Base-by-base conservation (phyloP, 225 moss, liverwort and hornwort species). In the Bryoerythrophyllum caledonicum region DNA sequence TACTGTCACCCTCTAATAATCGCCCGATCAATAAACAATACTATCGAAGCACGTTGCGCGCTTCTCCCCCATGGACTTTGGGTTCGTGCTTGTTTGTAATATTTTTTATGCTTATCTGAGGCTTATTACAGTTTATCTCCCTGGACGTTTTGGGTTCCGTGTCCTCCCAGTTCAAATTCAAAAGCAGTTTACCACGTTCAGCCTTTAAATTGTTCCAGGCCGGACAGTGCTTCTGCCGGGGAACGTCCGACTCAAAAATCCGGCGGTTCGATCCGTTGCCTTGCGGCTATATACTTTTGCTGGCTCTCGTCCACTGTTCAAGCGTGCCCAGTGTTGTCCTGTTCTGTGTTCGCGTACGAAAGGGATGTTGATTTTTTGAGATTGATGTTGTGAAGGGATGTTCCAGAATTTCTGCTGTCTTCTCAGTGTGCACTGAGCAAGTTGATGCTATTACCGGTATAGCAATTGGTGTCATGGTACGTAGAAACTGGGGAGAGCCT, bases 1-100 rank as follows among this genome's bases (percentile, higher is more conserved):
- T 30, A 61, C 65, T 38, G 63, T 76, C 46, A 65, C 77, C 70
- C 58, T 77, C 54, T 30, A 84, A 84, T 84, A 84, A 84, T 60
- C 55, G 84, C 80, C 74, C 77, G 65, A 70, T 74, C 48, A 84
- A 84, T 84, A 80, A 84, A 84, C 84, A 52, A 35, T 80, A 67
- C 57, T 48, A 34, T 58, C 14, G 59, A 68, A 73, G 56, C 49
- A 30, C 35, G 46, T 63, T 27, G 49, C 66, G 63, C 68, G 72
- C 62, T 51, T 40, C 49, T 67, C 38, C 27, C 25, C 67, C 57
- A 23, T 38, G 55, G 48, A 59, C 56, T 21, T 10, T 3, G 48
- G 32, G 62, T 74, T 32, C 16, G 34, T 52, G 25, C 49, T 30
- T 74, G 58, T 59, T 32, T 69, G 64, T 52, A 26, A 59, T 56